Evolutionary conservation across 176 grass and related monocot genomes (phyloP), one percentile per base, ranked within the genome.

Genomic region (Oryza meyeriana): DNA sequence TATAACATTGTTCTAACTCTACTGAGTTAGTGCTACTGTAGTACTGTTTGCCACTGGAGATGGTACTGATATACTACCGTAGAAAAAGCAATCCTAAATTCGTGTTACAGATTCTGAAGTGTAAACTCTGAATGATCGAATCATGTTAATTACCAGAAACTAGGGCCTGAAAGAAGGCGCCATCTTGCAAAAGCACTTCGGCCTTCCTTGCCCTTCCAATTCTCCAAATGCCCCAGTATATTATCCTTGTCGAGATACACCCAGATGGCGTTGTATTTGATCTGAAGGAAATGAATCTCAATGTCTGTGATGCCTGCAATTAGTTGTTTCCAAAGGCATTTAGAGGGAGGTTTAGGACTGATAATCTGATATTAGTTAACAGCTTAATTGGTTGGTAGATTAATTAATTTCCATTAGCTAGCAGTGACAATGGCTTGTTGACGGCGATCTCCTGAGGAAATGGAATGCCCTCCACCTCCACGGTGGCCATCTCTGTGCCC

Each of bases 281-380:
- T 98, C 75, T 95, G 95, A 22, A 98, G 90, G 87, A 93, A 98
- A 29, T 98, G 95, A 55, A 98, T 91, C 87, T 93, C 92, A 28
- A 95, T 95, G 86, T 95, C 95, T 17, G 95, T 98, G 50, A 98
- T 69, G 69, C 94, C 94, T 94, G 82, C 36, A 59, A 41, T 58
- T 8, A 16, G 57, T 8, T n/a, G 0, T 50, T 70, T 33, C n/a
- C 25, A 35, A 34, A 12, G 3, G 30, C 41, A 47, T 42, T 42
- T 40, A 71, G n/a, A 44, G 38, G 67, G 38, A 3, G 11, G 8
- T 52, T 2, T 30, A 2, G 16, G 52, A 16, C 31, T 10, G 0
- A 32, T 30, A 4, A 17, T 30, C n/a, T n/a, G 13, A n/a, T n/a
- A n/a, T n/a, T n/a, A n/a, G 40, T 25, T 14, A 39, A 71, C 12